phyloP scores from a whole-genome alignment of 805 yeast genomes.

The Blastobotrys robertii region DNA sequence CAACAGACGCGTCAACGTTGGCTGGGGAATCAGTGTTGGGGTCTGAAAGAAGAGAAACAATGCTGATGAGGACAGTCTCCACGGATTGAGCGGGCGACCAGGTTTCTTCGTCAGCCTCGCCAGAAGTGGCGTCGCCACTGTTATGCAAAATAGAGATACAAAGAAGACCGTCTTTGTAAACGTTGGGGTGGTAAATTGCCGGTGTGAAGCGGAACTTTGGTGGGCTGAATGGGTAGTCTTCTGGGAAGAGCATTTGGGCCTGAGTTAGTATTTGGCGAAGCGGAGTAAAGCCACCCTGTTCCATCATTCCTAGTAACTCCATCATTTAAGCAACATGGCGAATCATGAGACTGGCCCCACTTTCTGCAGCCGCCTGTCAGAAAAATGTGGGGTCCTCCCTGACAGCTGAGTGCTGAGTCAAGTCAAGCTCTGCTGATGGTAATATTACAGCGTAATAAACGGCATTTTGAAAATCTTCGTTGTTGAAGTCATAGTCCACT shows the following conservation, averaged over 20 bases:
- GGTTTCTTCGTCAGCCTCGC: slow-evolving; percentile 87
- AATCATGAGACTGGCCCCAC: too few species aligned
- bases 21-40: slow-evolving; percentile 94
- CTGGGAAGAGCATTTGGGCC: slow-evolving; percentile 90
- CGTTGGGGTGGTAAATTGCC: slow-evolving; percentile 90
- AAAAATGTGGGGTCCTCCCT: too few species aligned
- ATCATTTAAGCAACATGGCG: too few species aligned
- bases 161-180: slow-evolving; percentile 83
- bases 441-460: too few species aligned
- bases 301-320: too few species aligned
- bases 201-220: slow-evolving; percentile 91
- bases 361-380: background rate
- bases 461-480: too few species aligned
- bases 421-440: too few species aligned
- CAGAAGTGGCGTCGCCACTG: slow-evolving; percentile 82
- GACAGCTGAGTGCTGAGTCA: too few species aligned
- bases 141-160: slow-evolving; percentile 90
- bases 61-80: slow-evolving; percentile 80
- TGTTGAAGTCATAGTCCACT: too few species aligned
- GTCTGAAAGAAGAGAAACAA: slow-evolving; percentile 83
- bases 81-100: slow-evolving; percentile 76
- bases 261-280: slow-evolving; percentile 4
- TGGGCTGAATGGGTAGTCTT: slow-evolving; percentile 85
- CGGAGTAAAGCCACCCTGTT: too few species aligned
- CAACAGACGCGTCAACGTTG: slow-evolving; percentile 90